Percentiles rank a stretch among this genome's conserved stretches.
These are phyloP conservation scores for Camellia granthamiana DNA, from an alignment of 148 eudicot genomes.

Conservation along the genomic window DNA sequence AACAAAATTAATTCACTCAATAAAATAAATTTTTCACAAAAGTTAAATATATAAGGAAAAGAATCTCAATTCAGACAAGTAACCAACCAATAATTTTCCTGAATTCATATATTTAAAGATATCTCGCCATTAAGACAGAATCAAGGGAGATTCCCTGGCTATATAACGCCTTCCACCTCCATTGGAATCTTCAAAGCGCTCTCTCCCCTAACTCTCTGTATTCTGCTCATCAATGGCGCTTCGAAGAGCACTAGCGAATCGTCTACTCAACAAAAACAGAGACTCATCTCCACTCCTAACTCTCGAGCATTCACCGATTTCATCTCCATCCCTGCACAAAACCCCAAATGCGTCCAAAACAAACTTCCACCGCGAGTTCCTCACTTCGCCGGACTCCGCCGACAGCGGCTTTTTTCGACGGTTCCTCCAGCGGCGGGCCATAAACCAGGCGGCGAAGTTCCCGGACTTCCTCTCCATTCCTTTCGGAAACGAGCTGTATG, in stretches of 20 bases:
- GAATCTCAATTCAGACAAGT: too few species aligned
- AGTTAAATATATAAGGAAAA: too few species aligned
- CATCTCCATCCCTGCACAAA: not conserved
- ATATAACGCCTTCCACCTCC: not conserved
- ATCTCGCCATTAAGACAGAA: not conserved
- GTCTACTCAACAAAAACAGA: constrained; percentile 20
- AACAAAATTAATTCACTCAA: too few species aligned
- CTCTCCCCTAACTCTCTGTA: not conserved
- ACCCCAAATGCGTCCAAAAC: constrained; percentile 19
- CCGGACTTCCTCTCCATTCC: constrained; percentile 40
- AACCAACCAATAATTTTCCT: too few species aligned
- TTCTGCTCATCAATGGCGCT: constrained; percentile 44
- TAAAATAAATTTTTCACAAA: too few species aligned
- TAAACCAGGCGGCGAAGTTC: constrained; percentile 24
- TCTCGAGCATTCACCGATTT: not conserved
- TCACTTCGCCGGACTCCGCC: constrained; percentile 26
- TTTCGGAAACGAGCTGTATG: constrained; percentile 40
- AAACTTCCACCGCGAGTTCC: constrained; percentile 26
- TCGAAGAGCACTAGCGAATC: constrained; percentile 39
- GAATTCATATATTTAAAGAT: not conserved
- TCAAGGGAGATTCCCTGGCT: not conserved
- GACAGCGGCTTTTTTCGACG: constrained; percentile 34
- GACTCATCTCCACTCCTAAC: not conserved
- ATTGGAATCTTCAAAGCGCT: not conserved
- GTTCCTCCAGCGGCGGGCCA: constrained; percentile 36